Evolutionary conservation across 2,329 filamentous ascomycete species (phyloP), one percentile per base, ranked within the genome.

Genomic region (Didymella pinodella): DNA sequence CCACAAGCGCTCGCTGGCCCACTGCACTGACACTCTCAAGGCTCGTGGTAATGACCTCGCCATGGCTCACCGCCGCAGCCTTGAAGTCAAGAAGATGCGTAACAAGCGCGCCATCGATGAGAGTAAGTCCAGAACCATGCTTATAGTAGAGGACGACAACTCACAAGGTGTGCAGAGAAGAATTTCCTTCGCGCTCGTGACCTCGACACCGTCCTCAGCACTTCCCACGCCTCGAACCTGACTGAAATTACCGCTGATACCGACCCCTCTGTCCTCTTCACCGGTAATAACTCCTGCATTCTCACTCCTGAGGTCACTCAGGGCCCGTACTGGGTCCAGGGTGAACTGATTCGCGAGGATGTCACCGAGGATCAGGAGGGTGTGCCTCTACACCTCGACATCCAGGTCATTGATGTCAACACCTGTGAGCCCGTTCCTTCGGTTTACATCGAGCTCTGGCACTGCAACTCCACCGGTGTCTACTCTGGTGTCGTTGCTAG

Each of bases 401-500:
- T 84, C 61, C 84, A 86, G 69, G 76, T 86, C 54, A 78, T 86
- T 51, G 84, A 86, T 59, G 78, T 84, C 34, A 75, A 80, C 44
- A 85, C 83, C 3, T 86, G 84, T 73, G 74, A 84, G 66, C 80
- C 81, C 7, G 78, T 85, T 1, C 63, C 80, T 1, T 71, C 81
- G 48, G 77, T 79, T 11, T 82, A 78, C 57, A 68, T 85, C n/a
- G 83, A 86, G 65, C 80, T 85, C 64, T 86, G 84, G 84, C 79
- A 80, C 66, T 77, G 75, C 67, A 78, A 76, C 61, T 66, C 66
- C 38, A 76, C 75, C 7, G 72, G 73, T 43, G 71, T 74, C 7
- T 74, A 74, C 64, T 67, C 65, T 11, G 73, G 72, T 38, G 69
- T 84, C 34, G 65, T 74, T 3, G 75, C 77, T 16, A 65, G 55